Percentiles rank a stretch among this genome's conserved stretches.
These are phyloP conservation scores for Ganoderma multipileum DNA, from an alignment of 1,284 basidiomycete genomes.

Conservation along the genomic window DNA sequence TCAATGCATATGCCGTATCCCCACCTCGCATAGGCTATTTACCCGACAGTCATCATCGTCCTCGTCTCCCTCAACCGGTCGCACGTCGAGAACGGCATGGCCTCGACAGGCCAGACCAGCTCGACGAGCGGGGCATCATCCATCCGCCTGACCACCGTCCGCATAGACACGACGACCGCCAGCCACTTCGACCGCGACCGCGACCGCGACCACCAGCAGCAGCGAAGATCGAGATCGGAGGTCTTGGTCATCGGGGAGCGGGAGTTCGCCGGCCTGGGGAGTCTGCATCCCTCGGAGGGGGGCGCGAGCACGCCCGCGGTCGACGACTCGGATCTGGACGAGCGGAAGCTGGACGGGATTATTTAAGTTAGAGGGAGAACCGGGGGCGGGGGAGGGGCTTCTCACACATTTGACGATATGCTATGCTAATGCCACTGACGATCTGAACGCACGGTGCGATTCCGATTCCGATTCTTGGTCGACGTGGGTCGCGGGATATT, in stretches of 20 bases:
- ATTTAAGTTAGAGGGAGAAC: not conserved
- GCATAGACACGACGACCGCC: not conserved
- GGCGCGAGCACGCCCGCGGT: not conserved
- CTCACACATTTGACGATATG: not conserved
- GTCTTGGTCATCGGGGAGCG: not conserved
- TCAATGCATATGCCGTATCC: not conserved
- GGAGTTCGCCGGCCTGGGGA: not conserved
- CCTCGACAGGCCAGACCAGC: not conserved
- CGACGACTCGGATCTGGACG: not conserved
- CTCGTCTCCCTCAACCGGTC: conserved; percentile 1
- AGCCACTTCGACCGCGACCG: not conserved
- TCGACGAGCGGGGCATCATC: not conserved
- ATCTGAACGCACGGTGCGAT: not conserved
- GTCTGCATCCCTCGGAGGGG: not conserved
- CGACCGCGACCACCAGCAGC: not conserved
- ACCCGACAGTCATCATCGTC: not conserved
- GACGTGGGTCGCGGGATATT: not conserved
- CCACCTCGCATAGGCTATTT: not conserved
- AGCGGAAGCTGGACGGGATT: not conserved
- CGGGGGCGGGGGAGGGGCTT: not conserved
- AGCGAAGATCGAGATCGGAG: not conserved
- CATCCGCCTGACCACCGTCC: not conserved
- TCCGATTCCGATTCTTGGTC: not conserved
- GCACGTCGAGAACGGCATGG: not conserved
- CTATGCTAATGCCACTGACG: not conserved